Evolutionary conservation across 768 basidiomycete species (phyloP).

Genomic region (Boletus sp.): DNA sequence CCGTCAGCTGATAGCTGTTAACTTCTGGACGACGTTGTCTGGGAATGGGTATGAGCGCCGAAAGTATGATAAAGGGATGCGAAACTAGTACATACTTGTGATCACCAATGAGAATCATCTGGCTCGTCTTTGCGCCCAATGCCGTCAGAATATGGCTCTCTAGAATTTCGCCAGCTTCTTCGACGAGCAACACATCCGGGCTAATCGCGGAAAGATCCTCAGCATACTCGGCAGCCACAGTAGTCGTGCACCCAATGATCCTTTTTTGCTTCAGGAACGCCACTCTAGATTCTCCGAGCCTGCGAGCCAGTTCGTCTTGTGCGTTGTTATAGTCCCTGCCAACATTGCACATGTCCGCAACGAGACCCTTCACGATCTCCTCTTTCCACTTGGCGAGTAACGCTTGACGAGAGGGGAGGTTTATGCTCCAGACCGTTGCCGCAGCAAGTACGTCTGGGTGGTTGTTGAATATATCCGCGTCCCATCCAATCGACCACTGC

Average conservation of each 20-base stretch:
- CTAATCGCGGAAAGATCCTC: conserved; percentile 43
- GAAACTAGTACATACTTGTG: conserved; percentile 50
- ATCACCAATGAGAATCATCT: conserved; percentile 69
- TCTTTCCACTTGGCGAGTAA: conserved; percentile 36
- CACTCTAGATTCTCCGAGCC: conserved; percentile 35
- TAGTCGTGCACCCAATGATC: conserved; percentile 71
- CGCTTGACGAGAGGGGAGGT: conserved; percentile 24
- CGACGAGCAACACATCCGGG: conserved; percentile 60
- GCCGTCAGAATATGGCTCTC: conserved; percentile 68
- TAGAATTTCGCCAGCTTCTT: conserved; percentile 73
- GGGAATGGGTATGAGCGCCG: not conserved
- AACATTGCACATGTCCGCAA: conserved; percentile 33
- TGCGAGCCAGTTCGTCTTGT: conserved; percentile 36
- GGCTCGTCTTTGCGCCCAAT: conserved; percentile 43
- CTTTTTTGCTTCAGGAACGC: conserved; percentile 44
- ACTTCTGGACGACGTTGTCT: conserved; percentile 76
- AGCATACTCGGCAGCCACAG: conserved; percentile 63
- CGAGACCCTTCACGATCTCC: conserved; percentile 36
- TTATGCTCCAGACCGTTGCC: conserved; percentile 39
- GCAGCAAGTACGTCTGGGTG: conserved; percentile 25
- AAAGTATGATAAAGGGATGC: not conserved
- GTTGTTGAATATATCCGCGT: conserved; percentile 43
- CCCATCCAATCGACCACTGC: conserved; percentile 45
- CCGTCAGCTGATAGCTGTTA: conserved; percentile 60
- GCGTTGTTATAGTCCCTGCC: conserved; percentile 41